Base-by-base conservation (phyloP, 345 rosid species). In the Citrus mangshanensis region DNA sequence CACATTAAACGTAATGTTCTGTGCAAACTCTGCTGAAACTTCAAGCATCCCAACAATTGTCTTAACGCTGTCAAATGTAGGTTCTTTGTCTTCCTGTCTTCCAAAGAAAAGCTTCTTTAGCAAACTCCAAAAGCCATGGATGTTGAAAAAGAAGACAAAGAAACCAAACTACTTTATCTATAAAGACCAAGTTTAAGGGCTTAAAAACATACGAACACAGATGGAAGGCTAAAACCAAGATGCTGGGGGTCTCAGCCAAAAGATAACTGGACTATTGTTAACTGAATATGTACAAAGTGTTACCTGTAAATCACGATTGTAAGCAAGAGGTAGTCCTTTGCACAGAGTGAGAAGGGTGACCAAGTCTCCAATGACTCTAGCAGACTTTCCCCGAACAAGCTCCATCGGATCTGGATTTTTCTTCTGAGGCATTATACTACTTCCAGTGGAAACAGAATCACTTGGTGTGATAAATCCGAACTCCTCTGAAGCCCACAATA, bases 371-470 rank as follows among this genome's bases (percentile, higher is more conserved):
- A 96, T 86, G 70, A 90, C 93, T 82, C 97, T 82, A 30, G 95
- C 97, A 81, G 98, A 93, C 85, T 96, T 96, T 38, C 98, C 98
- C 61, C 97, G 89, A 65, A 94, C 97, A 80, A 96, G 99, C 79
- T 94, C 99, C 98, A 94, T 94, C 24, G 98, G 99, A 83, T 96
- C 98, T 59, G 98, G 98, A 84, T 94, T 96, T 85, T 96, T 94
- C 93, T 96, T 96, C 83, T 94, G 99, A 70, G 99, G 98, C 99
- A 96, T 96, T 84, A 96, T 96, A 83, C 98, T 96, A 67, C 99
- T 94, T 81, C 99, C 98, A 2, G 98, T 91, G 46, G 98, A 96
- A 72, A 94, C 97, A 7, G 94, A 83, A 83, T 96, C 98, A 60
- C 97, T 96, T 65, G 97, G 98, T 8, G 86, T 93, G 78, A 96